Base-by-base conservation (phyloP, 1,139 yeast genomes). In the Hemisphaericaspora xylofermentans region DNA sequence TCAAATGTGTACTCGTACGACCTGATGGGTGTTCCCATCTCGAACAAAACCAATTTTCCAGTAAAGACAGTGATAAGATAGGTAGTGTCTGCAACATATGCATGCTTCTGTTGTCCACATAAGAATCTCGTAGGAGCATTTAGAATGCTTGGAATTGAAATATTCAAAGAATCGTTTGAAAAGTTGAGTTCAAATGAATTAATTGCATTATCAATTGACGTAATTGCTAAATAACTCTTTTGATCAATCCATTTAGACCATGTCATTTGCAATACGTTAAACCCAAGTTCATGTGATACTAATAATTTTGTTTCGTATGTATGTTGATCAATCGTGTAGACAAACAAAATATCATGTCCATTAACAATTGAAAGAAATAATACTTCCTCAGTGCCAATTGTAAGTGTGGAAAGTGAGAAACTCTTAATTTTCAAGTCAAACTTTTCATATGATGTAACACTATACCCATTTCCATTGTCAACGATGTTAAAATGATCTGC, bases 391-490 rank as follows among this genome's bases (percentile, higher is more conserved):
- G 28, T 6, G 4, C n/a, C 30, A 6, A 35, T 26, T 14, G 44
- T 45, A 6, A 52, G 42, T 7, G 39, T 46, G 7, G 53, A 52
- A 35, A 71, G 64, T 16, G 57, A 52, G 43, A 71, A 71, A 33
- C 54, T 53, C 34, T 58, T 60, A 10, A 70, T 51, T 31, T 57
- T 60, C 17, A 70, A 48, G n/a, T 55, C 48, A 27, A 43, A 41
- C 39, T 42, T 59, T 26, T 62, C 61, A 2, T 49, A 44, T 2
- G 51, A 39, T 38, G 48, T 52, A 12, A 61, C 52, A n/a, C 35
- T 36, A 36, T 38, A 33, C 2, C 52, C 40, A n/a, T 58, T 61
- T 4, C 42, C 43, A 13, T 38, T 48, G 24, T 38, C 39, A 10
- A 45, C 32, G 1, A 56, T 26, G 2, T 38, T 42, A 27, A 64